Percentiles rank a stretch among this genome's conserved stretches.
phyloP scores from a whole-genome alignment of 164 flowering plant species.

The Santalum album region DNA sequence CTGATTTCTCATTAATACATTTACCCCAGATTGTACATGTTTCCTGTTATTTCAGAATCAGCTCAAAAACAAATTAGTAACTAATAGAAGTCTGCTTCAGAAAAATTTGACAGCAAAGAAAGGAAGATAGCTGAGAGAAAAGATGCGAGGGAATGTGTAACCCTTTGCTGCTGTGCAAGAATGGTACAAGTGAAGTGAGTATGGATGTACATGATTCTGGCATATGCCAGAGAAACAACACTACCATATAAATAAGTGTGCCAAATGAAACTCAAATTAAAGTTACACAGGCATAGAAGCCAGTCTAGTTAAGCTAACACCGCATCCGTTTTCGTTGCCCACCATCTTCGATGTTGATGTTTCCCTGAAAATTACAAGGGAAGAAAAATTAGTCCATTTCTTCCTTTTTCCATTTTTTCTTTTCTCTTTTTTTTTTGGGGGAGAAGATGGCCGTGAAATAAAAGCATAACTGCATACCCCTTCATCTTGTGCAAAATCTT shows the following conservation, averaged over 20 bases:
- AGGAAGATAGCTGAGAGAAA: slow-evolving; percentile 5
- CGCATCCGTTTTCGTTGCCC: slow-evolving; percentile 46
- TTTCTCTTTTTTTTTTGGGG: no score
- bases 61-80: no score
- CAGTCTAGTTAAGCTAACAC: slow-evolving; percentile 20
- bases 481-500: slow-evolving; percentile 39
- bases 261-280: slow-evolving; percentile 21
- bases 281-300: slow-evolving; percentile 31
- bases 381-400: neutral
- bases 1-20: no score
- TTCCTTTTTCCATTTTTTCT: no score
- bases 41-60: no score
- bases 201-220: slow-evolving; percentile 37
- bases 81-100: no score
- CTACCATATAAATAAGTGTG: slow-evolving; percentile 16
- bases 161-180: slow-evolving; percentile 29
- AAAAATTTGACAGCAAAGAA: no score
- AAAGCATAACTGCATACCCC: slow-evolving; percentile 30
- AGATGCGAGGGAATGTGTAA: slow-evolving; percentile 15
- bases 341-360: slow-evolving; percentile 35
- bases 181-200: slow-evolving; percentile 29
- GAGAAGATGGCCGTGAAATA: neutral
- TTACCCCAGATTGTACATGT: no score
- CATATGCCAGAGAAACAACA: slow-evolving; percentile 18
- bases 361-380: slow-evolving; percentile 33